Evolutionary conservation across 345 rosid species (phyloP), one percentile per base, ranked within the genome.

Genomic region (Passiflora organensis): DNA sequence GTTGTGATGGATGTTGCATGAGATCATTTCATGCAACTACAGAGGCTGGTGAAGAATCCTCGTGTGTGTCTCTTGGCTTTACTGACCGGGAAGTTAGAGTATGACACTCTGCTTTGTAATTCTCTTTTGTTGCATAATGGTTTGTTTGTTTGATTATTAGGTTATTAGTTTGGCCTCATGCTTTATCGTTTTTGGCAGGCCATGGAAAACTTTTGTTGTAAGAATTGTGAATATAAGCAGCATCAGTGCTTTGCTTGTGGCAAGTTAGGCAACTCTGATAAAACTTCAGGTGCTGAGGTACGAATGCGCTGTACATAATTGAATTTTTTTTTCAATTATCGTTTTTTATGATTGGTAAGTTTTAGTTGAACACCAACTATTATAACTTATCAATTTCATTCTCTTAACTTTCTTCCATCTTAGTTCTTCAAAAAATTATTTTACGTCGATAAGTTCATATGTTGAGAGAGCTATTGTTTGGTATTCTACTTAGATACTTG

Each of bases 1-100:
- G 91, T 57, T 93, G 99, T 72, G 96, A 93, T 13, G 99, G 96
- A 39, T 81, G 69, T 62, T 93, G 99, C 71, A 43, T 93, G 86
- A 80, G 99, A 68, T 82, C 96, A 65, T 93, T 93, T 64, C 99
- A 93, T 72, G 78, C 94, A 43, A 81, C 87, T 43, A 20, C 6
- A 51, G 78, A 76, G 60, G 86, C 55, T 54, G 89, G 83, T 46
- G 82, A 65, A 62, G 91, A 83, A 11, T 78, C 96, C 23, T 1
- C 13, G 0, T 84, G 99, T 39, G 76, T 53, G 6, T 75, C 96
- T 53, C 90, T 91, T 50, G 87, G 83, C 61, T 63, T 79, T n/a
- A 67, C 90, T 25, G 21, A 64, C 50, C 62, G 57, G 56, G 73
- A 82, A 81, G 94, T 84, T 62, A 69, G 78, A 46, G 96, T 88